Percentiles rank a stretch among this genome's conserved stretches.
These are phyloP conservation scores for Friedmanniomyces endolithicus DNA, from an alignment of 495 filamentous ascomycete species.

Conservation along the genomic window DNA sequence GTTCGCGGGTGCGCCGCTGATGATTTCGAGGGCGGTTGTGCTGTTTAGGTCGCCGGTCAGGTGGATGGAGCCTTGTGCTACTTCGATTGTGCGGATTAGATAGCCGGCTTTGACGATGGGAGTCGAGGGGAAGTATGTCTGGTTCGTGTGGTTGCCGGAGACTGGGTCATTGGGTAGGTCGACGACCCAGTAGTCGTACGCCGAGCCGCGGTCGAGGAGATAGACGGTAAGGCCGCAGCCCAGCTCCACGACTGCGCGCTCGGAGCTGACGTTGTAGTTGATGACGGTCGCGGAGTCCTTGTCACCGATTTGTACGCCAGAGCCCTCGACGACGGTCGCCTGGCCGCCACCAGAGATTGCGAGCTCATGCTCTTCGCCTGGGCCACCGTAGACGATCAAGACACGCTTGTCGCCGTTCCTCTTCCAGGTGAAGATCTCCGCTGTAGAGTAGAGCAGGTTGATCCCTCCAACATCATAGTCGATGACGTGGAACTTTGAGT, in stretches of 20 bases:
- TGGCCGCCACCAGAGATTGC: constrained; percentile 37
- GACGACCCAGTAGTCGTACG: constrained; percentile 64
- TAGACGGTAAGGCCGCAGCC: constrained; percentile 42
- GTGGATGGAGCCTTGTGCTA: constrained; percentile 40
- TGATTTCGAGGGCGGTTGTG: constrained; percentile 53
- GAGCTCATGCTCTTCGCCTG: constrained; percentile 59
- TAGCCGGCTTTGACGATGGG: constrained; percentile 63
- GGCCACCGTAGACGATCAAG: constrained; percentile 57
- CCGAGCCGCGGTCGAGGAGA: constrained; percentile 56
- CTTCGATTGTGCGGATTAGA: constrained; percentile 52
- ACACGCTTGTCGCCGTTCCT: constrained; percentile 48
- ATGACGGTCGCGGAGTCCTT: constrained; percentile 39
- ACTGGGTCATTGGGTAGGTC: constrained; percentile 33
- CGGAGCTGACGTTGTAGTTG: constrained; percentile 42
- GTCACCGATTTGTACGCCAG: constrained; percentile 33
- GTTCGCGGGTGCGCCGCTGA: constrained; percentile 41
- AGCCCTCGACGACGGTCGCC: constrained; percentile 40
- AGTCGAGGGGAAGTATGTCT: constrained; percentile 21
- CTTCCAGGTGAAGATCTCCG: constrained; percentile 60
- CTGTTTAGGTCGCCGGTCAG: constrained; percentile 61
- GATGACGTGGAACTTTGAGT: constrained; percentile 63
- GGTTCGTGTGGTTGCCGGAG: constrained; percentile 27
- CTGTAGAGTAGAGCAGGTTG: constrained; percentile 60
- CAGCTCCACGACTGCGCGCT: constrained; percentile 43
- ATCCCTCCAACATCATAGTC: constrained; percentile 56